Percentiles rank a stretch among this genome's conserved stretches.
Evolutionary conservation across 805 yeast species (phyloP).

Genomic region (Clavispora phyllophila): DNA sequence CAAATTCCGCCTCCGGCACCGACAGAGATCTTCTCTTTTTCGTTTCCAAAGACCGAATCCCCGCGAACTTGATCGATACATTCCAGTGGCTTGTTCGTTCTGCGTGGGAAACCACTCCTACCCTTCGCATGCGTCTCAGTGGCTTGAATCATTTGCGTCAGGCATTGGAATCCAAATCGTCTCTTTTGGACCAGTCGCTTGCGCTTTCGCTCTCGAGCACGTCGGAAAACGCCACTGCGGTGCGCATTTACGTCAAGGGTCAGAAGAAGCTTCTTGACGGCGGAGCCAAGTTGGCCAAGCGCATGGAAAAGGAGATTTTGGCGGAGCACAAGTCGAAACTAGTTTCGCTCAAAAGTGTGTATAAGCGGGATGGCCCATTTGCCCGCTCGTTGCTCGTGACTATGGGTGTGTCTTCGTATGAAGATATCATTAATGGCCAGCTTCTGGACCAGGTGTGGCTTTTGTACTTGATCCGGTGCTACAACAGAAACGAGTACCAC

Average conservation of each 20-base stretch:
- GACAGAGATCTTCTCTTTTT: conserved; percentile 37
- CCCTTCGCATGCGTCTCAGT: conserved; percentile 54
- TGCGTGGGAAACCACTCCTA: conserved; percentile 41
- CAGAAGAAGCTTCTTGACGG: conserved; percentile 46
- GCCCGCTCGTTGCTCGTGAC: conserved; percentile 50
- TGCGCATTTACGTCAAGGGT: conserved; percentile 43
- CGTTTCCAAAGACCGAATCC: conserved; percentile 30
- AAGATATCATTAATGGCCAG: conserved; percentile 43
- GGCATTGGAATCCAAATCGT: conserved; percentile 49
- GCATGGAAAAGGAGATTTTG: conserved; percentile 42
- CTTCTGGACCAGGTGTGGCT: conserved; percentile 56
- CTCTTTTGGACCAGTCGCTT: conserved; percentile 25
- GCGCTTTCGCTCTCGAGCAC: conserved; percentile 13
- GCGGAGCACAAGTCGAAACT: conserved; percentile 39
- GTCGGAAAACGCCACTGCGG: conserved; percentile 14
- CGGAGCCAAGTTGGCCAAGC: conserved; percentile 41
- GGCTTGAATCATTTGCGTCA: conserved; percentile 52
- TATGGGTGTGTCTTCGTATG: conserved; percentile 53
- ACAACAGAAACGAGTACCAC: conserved; percentile 37
- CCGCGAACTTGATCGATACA: conserved; percentile 43
- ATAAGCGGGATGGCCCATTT: conserved; percentile 49
- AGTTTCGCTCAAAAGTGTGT: conserved; percentile 53
- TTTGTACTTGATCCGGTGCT: conserved; percentile 58
- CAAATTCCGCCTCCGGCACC: conserved; percentile 5
- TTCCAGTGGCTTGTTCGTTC: conserved; percentile 52